Conservation (phyloP, 2,329 filamentous ascomycete species). For the Colletotrichum falcatum region DNA sequence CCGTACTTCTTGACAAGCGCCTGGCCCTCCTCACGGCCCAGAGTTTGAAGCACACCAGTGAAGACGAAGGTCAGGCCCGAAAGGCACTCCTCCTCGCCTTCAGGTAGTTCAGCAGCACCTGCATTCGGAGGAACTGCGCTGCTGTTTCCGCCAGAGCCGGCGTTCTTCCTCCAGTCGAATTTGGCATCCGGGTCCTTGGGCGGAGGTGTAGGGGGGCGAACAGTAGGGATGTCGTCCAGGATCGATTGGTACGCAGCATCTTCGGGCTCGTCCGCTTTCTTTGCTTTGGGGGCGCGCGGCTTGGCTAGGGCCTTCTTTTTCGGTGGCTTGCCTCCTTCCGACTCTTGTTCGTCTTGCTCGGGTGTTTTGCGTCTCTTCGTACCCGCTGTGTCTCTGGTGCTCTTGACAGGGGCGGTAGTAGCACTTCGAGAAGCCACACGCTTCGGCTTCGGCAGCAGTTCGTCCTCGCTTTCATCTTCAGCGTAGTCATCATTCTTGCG, state of each 20-base stretch:
- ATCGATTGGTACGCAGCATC: slow-evolving; percentile 83
- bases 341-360: slow-evolving; percentile 64
- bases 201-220: slow-evolving; percentile 87
- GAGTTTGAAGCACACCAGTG: slow-evolving; percentile 84
- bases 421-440: slow-evolving; percentile 58
- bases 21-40: slow-evolving; percentile 87
- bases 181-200: slow-evolving; percentile 76
- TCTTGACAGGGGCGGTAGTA: slow-evolving; percentile 44
- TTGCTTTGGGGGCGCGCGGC: slow-evolving; percentile 68
- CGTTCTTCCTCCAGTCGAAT: slow-evolving; percentile 80
- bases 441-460: slow-evolving; percentile 71
- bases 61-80: slow-evolving; percentile 94
- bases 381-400: slow-evolving; percentile 47
- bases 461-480: slow-evolving; percentile 80
- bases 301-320: slow-evolving; percentile 71
- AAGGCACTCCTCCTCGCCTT: slow-evolving; percentile 89
- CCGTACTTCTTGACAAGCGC: slow-evolving; percentile 92
- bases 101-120: slow-evolving; percentile 78
- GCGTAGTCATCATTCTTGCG: slow-evolving; percentile 80
- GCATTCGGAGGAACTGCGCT: slow-evolving; percentile 71
- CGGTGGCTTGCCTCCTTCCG: slow-evolving; percentile 68
- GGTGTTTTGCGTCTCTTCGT: slow-evolving; percentile 71
- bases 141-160: slow-evolving; percentile 68
- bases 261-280: slow-evolving; percentile 76
- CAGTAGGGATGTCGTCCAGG: slow-evolving; percentile 85